These are phyloP conservation scores for Aspergillus sojae DNA, from an alignment of 2,329 filamentous ascomycete species.

Conservation along the genomic window DNA sequence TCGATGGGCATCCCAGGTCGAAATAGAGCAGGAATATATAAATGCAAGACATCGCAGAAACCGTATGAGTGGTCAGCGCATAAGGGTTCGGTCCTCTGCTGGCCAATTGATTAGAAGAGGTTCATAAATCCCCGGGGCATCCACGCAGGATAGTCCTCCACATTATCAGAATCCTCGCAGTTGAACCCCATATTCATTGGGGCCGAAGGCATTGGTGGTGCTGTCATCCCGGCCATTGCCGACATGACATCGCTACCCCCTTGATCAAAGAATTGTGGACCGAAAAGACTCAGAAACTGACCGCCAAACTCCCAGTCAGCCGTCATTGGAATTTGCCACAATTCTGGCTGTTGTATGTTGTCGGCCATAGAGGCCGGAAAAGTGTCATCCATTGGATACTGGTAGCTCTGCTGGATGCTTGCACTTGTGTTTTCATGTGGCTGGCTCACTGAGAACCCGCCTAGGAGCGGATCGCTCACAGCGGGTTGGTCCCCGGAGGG, in stretches of 20 bases:
- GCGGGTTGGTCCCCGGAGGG: background rate
- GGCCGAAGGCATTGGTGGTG: background rate
- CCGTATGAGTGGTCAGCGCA: background rate
- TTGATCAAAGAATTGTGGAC: conserved; percentile 1
- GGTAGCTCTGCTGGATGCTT: background rate
- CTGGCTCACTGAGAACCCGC: background rate
- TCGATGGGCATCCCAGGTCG: background rate
- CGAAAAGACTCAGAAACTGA: conserved; percentile 30
- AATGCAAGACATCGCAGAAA: background rate
- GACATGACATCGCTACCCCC: background rate
- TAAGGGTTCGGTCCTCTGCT: background rate
- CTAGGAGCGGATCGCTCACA: background rate
- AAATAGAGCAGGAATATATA: background rate
- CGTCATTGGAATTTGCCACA: conserved; percentile 90
- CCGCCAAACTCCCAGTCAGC: conserved; percentile 72
- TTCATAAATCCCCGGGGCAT: conserved; percentile 1
- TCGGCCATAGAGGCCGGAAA: conserved; percentile 27
- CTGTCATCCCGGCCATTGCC: background rate
- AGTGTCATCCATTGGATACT: conserved; percentile 13
- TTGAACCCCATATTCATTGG: conserved; percentile 9
- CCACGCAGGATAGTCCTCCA: conserved; percentile 6
- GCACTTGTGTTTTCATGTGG: background rate
- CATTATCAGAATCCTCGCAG: background rate
- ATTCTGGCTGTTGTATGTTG: conserved; percentile 52
- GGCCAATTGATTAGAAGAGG: background rate